Conservation (phyloP, 2,329 filamentous ascomycete genomes). For the Fusarium coffeatum region DNA sequence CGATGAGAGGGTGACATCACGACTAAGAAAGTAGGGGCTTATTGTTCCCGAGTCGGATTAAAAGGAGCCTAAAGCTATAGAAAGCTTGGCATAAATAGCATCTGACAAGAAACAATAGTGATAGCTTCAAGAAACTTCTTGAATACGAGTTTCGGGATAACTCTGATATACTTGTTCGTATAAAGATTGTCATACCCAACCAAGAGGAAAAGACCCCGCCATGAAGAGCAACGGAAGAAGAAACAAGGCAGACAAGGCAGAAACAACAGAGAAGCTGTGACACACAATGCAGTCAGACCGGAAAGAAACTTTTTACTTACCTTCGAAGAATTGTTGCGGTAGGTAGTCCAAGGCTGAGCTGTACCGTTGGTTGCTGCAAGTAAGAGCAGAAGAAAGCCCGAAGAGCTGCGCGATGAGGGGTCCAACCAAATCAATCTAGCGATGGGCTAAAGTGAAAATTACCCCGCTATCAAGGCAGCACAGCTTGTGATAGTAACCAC, state of each 20-base stretch:
- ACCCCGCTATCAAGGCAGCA: conserved; percentile 43
- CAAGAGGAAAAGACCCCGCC: conserved; percentile 31
- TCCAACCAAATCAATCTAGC: conserved; percentile 43
- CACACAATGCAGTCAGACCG: conserved; percentile 37
- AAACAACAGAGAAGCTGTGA: conserved; percentile 18
- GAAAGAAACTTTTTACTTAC: conserved; percentile 42
- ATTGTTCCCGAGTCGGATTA: conserved; percentile 2
- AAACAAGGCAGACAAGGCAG: conserved; percentile 35
- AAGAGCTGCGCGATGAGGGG: conserved; percentile 35
- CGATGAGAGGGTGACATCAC: conserved; percentile 19
- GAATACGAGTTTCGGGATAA: neutral
- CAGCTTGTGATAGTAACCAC: conserved; percentile 15
- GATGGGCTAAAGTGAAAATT: conserved; percentile 38
- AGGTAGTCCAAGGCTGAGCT: conserved; percentile 27
- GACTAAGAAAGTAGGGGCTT: conserved; percentile 7
- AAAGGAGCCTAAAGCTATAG: conserved; percentile 3
- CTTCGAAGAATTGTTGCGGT: conserved; percentile 40
- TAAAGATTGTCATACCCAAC: conserved; percentile 29
- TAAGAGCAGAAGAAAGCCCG: conserved; percentile 33
- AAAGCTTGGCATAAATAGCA: neutral
- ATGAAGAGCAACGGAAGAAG: conserved; percentile 9
- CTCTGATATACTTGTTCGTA: conserved; percentile 25
- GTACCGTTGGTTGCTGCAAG: conserved; percentile 34
- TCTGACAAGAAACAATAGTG: neutral
- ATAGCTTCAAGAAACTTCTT: neutral